phyloP scores from a whole-genome alignment of 2,329 filamentous ascomycete species.

The Ceratocystis papillata region DNA sequence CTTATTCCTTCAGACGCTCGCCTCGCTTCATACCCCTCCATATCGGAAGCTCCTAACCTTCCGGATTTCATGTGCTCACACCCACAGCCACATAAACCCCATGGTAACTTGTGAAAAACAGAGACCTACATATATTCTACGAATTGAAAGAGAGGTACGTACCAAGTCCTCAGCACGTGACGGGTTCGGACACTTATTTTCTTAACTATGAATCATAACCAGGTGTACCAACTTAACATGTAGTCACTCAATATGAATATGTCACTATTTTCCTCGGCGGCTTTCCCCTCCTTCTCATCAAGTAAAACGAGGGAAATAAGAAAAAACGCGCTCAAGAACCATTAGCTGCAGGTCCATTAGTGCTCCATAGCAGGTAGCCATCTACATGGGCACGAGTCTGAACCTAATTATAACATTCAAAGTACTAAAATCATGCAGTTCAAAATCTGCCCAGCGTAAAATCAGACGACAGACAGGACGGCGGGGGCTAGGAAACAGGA shows the following conservation, averaged over 20 bases:
- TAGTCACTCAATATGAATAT: neutral
- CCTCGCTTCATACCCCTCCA: constrained; percentile 4
- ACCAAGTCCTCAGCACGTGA: neutral
- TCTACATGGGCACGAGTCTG: neutral
- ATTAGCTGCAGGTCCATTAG: neutral
- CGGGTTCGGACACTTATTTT: neutral
- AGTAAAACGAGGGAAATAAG: neutral
- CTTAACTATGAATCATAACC: neutral
- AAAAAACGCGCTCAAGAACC: neutral
- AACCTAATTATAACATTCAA: neutral
- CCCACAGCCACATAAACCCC: neutral
- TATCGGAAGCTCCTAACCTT: neutral
- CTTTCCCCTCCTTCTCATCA: neutral
- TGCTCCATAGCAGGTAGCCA: too few species aligned
- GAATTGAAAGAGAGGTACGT: too few species aligned
- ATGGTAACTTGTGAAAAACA: neutral
- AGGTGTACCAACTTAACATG: neutral
- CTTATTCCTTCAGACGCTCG: neutral
- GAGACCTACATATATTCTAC: too few species aligned
- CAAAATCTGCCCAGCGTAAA: constrained; percentile 3
- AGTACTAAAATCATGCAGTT: constrained; percentile 2
- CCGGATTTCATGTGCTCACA: neutral
- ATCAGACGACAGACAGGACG: constrained; percentile 11
- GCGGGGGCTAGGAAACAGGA: constrained; percentile 9
- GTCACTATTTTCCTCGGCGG: neutral